A percentile compares a stretch with the other conserved stretches of the same genome.
These are phyloP conservation scores for Zygotorulaspora chibaensis DNA, from an alignment of 805 yeast genomes.

Conservation along the genomic window DNA sequence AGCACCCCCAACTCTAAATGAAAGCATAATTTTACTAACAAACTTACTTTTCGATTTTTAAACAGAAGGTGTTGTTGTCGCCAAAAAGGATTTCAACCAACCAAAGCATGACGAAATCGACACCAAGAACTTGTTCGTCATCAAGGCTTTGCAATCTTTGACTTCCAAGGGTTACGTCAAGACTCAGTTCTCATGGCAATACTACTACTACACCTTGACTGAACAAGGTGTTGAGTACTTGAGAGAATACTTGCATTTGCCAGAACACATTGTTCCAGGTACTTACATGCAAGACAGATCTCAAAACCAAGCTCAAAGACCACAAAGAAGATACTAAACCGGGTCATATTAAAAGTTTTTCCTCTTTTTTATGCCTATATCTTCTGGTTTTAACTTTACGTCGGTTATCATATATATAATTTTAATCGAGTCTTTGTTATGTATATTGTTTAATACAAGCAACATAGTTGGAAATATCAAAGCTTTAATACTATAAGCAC, in stretches of 20 bases:
- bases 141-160: constrained; percentile 99
- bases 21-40: constrained; percentile 24
- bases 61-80: constrained; percentile 98
- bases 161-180: constrained; percentile 98
- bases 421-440: constrained; percentile 15
- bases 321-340: constrained; percentile 41
- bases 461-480: constrained; percentile 12
- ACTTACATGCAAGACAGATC: constrained; percentile 95
- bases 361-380: constrained; percentile 1
- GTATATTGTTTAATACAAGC: constrained; percentile 16
- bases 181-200: constrained; percentile 99
- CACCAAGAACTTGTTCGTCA: constrained; percentile 95
- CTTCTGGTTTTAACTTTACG: constrained; percentile 2
- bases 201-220: constrained; percentile 99
- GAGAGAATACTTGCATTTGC: constrained; percentile 96
- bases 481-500: neutral
- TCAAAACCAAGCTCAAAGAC: constrained; percentile 62
- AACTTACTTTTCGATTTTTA: constrained; percentile 1
- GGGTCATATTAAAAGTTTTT: neutral
- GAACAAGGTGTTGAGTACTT: constrained; percentile 99
- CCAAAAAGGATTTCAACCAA: constrained; percentile 98
- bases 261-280: constrained; percentile 97
- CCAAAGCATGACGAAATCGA: constrained; percentile 97
- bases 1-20: neutral
- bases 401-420: constrained; percentile 1